phyloP scores from a whole-genome alignment of 1,139 yeast species.

The Debaryomyces coudertii region DNA sequence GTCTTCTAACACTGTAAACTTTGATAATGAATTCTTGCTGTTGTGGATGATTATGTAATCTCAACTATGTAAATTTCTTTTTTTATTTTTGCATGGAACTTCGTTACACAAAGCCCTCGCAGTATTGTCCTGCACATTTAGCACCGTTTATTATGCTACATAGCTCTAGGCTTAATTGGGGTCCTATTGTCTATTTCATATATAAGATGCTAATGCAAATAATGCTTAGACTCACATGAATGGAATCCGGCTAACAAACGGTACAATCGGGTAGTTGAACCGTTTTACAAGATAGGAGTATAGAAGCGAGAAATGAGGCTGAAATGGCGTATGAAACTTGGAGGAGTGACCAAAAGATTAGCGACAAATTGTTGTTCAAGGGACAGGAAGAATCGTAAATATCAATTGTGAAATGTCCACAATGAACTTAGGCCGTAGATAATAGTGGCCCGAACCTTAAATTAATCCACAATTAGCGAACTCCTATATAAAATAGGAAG shows the following conservation, averaged over 20 bases:
- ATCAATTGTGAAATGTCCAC: background rate
- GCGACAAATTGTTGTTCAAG: background rate
- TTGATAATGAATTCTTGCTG: background rate
- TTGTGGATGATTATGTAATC: conserved; percentile 3
- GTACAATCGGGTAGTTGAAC: background rate
- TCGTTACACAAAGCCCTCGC: background rate
- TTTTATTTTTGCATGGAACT: too few species aligned
- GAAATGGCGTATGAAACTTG: background rate
- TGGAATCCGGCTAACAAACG: background rate
- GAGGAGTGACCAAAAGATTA: background rate
- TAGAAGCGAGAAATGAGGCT: background rate
- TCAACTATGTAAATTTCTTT: background rate
- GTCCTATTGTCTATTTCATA: background rate
- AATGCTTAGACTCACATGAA: background rate
- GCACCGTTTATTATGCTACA: conserved; percentile 1
- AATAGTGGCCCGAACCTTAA: background rate
- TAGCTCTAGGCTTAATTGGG: background rate
- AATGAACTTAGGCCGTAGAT: background rate
- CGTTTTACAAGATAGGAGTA: background rate
- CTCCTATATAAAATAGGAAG: background rate
- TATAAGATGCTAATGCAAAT: background rate
- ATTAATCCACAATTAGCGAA: background rate
- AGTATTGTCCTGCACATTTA: background rate
- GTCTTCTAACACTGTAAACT: background rate
- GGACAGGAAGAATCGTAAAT: background rate